Conservation (phyloP, 352 stramenopile species). For the Hyaloperonospora brassicae region DNA sequence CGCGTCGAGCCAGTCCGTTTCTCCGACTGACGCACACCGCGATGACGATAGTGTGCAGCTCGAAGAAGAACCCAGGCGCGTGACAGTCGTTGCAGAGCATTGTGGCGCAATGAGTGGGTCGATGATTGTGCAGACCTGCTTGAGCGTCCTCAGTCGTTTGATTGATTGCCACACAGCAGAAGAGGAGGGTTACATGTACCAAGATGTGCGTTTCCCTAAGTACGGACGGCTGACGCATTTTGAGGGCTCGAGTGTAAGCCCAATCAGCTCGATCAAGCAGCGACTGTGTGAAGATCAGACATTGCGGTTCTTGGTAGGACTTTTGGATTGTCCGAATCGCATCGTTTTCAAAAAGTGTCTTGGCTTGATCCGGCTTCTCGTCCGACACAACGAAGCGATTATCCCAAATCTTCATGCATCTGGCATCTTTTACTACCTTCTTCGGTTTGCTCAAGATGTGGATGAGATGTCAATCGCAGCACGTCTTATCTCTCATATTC, state of each 20-base stretch:
- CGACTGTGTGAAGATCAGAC: slow-evolving; percentile 68
- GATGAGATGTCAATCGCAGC: slow-evolving; percentile 80
- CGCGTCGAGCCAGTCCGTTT: slow-evolving; percentile 28
- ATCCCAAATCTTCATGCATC: slow-evolving; percentile 78
- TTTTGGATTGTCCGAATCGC: slow-evolving; percentile 76
- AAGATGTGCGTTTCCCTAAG: slow-evolving; percentile 72
- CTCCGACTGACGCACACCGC: slow-evolving; percentile 24
- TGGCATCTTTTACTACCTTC: slow-evolving; percentile 82
- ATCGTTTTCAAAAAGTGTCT: slow-evolving; percentile 82
- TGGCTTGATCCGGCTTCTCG: slow-evolving; percentile 68
- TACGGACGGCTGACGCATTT: slow-evolving; percentile 76
- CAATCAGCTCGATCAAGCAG: slow-evolving; percentile 69
- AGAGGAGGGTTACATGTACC: slow-evolving; percentile 70
- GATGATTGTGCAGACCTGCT: slow-evolving; percentile 85
- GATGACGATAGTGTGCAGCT: slow-evolving; percentile 28
- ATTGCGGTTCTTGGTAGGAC: slow-evolving; percentile 68
- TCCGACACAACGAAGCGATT: slow-evolving; percentile 79
- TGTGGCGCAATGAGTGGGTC: slow-evolving; percentile 71
- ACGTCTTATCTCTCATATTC: slow-evolving; percentile 71
- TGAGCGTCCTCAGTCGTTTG: slow-evolving; percentile 73
- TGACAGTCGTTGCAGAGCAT: slow-evolving; percentile 71
- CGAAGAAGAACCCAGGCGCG: slow-evolving; percentile 40
- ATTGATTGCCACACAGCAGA: slow-evolving; percentile 79
- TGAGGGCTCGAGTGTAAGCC: slow-evolving; percentile 69
- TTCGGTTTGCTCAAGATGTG: slow-evolving; percentile 69